Evolutionary conservation across 768 basidiomycete genomes (phyloP), one percentile per base, ranked within the genome.

Genomic region (Paxillus ammoniavirescens): DNA sequence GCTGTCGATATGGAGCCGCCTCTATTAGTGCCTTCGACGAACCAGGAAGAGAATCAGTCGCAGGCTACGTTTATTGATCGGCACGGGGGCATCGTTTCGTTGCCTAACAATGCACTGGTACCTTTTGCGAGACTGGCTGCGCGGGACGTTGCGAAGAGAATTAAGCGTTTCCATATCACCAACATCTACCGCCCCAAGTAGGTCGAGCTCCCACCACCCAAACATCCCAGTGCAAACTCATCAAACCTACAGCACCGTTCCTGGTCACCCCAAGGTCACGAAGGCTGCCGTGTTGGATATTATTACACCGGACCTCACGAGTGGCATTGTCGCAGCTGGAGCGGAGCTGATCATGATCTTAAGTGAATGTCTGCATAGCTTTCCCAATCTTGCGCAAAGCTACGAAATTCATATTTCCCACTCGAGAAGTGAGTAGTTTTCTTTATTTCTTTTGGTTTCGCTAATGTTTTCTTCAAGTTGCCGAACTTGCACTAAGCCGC

Each of bases 1-100:
- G 94, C 95, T 3, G 83, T 96, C 1, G 84, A 93, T 57, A 86
- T 87, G 70, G 89, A 91, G 60, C 87, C 93, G 0, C 88, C 93
- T 0, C 69, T 95, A n/a, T 75, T 97, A 10, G 82, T 92, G 67
- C 94, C 89, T 1, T 76, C 82, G 2, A 76, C 81, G 45, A 78
- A 84, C 30, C 72, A 77, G 3, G 82, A 83, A 15, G 86, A 89
- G 30, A 82, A 86, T 31, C 77, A 78, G 40, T 80, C 77, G 7
- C 82, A 86, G 28, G 90, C 88, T 2, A 75, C 83, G 6, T 83
- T 92, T 58, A 79, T 98, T 30, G 94, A 96, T 70, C 75, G 82
- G 43, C 86, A 86, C 52, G 92, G 89, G 2, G 89, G 91, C 57
- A 74, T 89, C 0, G 84, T 93, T 6, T 76, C 77, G 17, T 73